Conservation (phyloP, 768 basidiomycete species). For the Pleurotus sapidus region DNA sequence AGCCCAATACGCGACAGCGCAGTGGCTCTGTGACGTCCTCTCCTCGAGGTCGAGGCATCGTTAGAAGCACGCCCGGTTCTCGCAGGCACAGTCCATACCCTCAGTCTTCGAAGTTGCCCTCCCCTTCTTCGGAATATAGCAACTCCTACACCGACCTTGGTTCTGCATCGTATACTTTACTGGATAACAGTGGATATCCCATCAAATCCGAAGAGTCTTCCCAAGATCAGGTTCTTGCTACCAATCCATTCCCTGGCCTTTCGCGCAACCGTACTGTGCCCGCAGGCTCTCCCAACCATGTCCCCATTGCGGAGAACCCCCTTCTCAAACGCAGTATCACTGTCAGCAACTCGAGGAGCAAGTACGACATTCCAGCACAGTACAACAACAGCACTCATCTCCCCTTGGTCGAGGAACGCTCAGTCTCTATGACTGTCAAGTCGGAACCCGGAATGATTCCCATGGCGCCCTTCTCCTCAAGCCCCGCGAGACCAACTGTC, state of each 20-base stretch:
- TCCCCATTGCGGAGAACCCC: background rate
- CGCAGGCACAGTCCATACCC: slow-evolving; percentile 4
- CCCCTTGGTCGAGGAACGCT: background rate
- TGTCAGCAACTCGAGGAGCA: background rate
- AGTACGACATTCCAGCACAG: background rate
- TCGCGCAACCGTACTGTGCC: slow-evolving; percentile 1
- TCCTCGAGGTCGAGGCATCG: background rate
- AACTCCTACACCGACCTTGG: background rate
- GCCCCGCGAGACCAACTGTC: background rate
- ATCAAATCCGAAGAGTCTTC: slow-evolving; percentile 1
- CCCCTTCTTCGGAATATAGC: background rate
- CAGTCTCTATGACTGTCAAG: background rate
- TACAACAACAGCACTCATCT: background rate
- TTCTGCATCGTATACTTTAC: background rate
- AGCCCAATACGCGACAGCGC: background rate
- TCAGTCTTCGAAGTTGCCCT: background rate
- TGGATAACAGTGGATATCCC: background rate
- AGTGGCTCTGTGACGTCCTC: background rate
- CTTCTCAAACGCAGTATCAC: background rate
- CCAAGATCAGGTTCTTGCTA: background rate
- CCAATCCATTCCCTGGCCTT: background rate
- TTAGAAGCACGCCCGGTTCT: background rate
- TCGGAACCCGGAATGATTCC: background rate
- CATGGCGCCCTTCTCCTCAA: background rate
- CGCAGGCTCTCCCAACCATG: background rate